Evolutionary conservation across 1,284 basidiomycete species (phyloP).

Genomic region (Porogramme epimiltina): DNA sequence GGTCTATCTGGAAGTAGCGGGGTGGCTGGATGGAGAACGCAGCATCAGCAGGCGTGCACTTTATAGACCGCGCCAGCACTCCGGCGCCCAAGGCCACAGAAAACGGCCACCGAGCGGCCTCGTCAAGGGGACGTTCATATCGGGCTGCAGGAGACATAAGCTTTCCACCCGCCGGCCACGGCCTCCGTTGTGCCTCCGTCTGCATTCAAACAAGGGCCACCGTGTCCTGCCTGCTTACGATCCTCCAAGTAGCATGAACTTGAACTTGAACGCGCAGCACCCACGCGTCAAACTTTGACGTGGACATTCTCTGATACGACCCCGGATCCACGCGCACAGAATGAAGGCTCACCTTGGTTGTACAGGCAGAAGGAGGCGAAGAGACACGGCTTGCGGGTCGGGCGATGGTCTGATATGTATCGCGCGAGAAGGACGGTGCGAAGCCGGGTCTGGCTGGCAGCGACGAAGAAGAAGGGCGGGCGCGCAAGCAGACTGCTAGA

Average conservation of each 20-base stretch:
- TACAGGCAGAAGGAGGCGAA: constrained; percentile 13
- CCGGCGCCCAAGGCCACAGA: not conserved
- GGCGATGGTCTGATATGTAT: constrained; percentile 23
- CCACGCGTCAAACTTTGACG: constrained; percentile 24
- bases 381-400: constrained; percentile 11
- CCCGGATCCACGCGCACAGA: not conserved
- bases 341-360: constrained; percentile 23
- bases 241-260: too few species aligned
- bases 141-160: too few species aligned
- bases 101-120: too few species aligned
- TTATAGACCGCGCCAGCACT: not conserved
- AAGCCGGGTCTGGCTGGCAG: constrained; percentile 11
- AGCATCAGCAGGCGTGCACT: constrained; percentile 7
- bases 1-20: constrained; percentile 25
- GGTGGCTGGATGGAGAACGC: constrained; percentile 7
- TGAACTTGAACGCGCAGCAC: constrained; percentile 14
- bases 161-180: too few species aligned
- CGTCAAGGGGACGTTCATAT: not conserved
- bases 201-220: too few species aligned
- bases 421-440: constrained; percentile 20
- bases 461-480: not conserved
- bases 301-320: constrained; percentile 1
- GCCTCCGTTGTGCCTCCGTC: too few species aligned
- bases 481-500: constrained; percentile 4
- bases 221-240: too few species aligned